A percentile compares a stretch with the other conserved stretches of the same genome.
phyloP scores from a whole-genome alignment of 176 grass and related monocot species.

The Cymbopogon citratus region DNA sequence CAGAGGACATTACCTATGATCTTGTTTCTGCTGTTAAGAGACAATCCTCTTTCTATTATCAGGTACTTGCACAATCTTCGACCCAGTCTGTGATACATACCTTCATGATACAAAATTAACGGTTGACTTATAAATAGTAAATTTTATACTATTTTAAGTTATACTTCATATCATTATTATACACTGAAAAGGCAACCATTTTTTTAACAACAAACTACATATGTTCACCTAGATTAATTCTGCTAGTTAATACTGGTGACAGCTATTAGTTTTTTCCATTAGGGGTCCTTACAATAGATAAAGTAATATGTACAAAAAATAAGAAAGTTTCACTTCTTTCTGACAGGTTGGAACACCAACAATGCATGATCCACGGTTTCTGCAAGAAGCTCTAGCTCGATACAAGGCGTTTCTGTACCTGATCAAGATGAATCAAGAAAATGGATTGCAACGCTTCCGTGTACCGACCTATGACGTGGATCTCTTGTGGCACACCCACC shows the following conservation, averaged over 20 bases:
- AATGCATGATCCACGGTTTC: conserved; percentile 49
- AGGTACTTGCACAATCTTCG: conserved; percentile 40
- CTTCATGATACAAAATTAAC: neutral
- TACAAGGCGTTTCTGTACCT: conserved; percentile 89
- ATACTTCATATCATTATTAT: neutral
- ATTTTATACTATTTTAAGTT: neutral
- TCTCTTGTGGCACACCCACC: conserved; percentile 94
- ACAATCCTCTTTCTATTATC: conserved; percentile 80
- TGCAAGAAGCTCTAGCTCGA: conserved; percentile 73
- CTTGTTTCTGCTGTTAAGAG: conserved; percentile 77
- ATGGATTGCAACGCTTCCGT: conserved; percentile 58
- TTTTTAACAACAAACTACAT: neutral
- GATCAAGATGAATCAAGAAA: conserved; percentile 81
- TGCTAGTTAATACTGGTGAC: neutral
- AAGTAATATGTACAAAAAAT: neutral
- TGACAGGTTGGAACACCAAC: conserved; percentile 63
- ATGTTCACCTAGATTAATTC: neutral
- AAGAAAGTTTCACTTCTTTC: neutral
- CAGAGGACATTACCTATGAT: conserved; percentile 72
- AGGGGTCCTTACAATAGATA: neutral
- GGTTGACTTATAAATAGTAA: neutral
- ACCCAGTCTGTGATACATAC: neutral
- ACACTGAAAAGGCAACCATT: neutral
- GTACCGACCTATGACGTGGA: conserved; percentile 91
- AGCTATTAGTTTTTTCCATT: neutral